Percentiles rank a stretch among this genome's conserved stretches.
Evolutionary conservation across 2,329 filamentous ascomycete species (phyloP).

Genomic region (Fusarium decemcellulare): DNA sequence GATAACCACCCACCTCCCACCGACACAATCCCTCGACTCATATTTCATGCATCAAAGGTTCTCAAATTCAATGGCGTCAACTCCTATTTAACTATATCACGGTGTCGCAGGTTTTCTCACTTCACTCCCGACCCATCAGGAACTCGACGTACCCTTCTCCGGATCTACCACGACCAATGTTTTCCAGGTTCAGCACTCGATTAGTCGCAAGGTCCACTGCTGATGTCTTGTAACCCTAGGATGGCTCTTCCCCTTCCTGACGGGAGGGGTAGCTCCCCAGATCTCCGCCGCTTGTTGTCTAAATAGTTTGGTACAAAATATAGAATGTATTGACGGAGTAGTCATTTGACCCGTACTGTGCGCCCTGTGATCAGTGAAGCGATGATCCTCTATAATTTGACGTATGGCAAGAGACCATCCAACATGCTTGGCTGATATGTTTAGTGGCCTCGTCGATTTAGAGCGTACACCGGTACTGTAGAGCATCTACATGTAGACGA

Average conservation of each 20-base stretch:
- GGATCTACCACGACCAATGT: slow-evolving; percentile 33
- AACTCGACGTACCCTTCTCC: slow-evolving; percentile 25
- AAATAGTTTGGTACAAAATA: slow-evolving; percentile 40
- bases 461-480: no score
- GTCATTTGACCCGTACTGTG: neutral
- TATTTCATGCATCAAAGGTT: slow-evolving; percentile 38
- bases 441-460: no score
- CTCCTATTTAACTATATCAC: slow-evolving; percentile 44
- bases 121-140: slow-evolving; percentile 27
- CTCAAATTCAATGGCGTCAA: slow-evolving; percentile 30
- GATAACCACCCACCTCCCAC: slow-evolving; percentile 12
- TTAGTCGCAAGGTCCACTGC: slow-evolving; percentile 45
- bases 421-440: no score
- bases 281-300: slow-evolving; percentile 31
- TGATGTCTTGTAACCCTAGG: slow-evolving; percentile 50
- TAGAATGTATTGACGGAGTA: slow-evolving; percentile 35
- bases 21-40: slow-evolving; percentile 26
- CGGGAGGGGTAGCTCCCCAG: slow-evolving; percentile 39
- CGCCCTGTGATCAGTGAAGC: slow-evolving; percentile 13
- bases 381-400: neutral
- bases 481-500: no score
- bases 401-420: neutral
- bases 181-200: slow-evolving; percentile 47
- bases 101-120: slow-evolving; percentile 45
- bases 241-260: slow-evolving; percentile 41